phyloP scores from a whole-genome alignment of 805 yeast genomes.

The Zygosaccharomyces bailii region DNA sequence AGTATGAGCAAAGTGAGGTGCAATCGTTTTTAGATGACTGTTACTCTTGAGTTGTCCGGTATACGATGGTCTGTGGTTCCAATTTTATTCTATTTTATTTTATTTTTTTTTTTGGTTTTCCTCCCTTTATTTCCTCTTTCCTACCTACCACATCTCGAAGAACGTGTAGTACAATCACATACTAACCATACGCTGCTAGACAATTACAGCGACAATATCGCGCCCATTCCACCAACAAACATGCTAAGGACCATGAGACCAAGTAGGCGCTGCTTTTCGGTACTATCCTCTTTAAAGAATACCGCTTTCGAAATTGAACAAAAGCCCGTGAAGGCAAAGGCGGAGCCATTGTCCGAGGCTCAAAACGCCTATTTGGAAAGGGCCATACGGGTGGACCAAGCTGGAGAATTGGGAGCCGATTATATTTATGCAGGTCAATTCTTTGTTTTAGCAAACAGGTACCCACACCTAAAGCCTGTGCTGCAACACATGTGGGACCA shows the following conservation, averaged over 20 bases:
- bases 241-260: neutral
- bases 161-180: too few relatives aligned
- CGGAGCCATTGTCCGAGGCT: conserved; percentile 40
- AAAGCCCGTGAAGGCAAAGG: conserved; percentile 12
- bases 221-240: too few relatives aligned
- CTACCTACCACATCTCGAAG: too few relatives aligned
- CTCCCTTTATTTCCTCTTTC: neutral
- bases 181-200: too few relatives aligned
- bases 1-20: conserved; percentile 18
- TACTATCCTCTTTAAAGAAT: conserved; percentile 16
- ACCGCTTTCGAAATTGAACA: neutral
- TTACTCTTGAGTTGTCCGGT: neutral
- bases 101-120: conserved; percentile 1
- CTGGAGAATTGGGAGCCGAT: conserved; percentile 96
- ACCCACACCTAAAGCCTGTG: conserved; percentile 74
- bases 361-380: conserved; percentile 71
- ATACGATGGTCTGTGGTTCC: too few relatives aligned
- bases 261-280: conserved; percentile 16
- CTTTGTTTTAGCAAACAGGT: conserved; percentile 61
- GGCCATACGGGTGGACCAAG: conserved; percentile 89
- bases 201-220: too few relatives aligned
- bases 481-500: conserved; percentile 98
- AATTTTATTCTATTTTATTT: neutral
- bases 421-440: conserved; percentile 91
- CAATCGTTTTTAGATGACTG: conserved; percentile 24